Conservation (phyloP, 352 stramenopile species). For the Pythium dissotocum region DNA sequence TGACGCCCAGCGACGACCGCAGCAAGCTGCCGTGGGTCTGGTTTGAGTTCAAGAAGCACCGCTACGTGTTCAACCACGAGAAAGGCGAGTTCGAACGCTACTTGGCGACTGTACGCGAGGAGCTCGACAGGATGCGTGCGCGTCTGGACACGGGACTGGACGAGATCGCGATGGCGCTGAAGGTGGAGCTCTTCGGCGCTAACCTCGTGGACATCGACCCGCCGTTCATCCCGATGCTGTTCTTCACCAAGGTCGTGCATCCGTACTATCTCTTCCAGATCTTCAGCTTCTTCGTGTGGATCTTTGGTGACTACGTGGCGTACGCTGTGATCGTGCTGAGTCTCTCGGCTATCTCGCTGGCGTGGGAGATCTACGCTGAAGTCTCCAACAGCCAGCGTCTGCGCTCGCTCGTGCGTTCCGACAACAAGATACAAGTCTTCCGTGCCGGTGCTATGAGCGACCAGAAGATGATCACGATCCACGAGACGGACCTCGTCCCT, state of each 20-base stretch:
- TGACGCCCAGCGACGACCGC: not conserved
- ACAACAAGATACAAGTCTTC: slow-evolving; percentile 37
- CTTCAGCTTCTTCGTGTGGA: slow-evolving; percentile 53
- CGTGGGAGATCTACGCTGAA: slow-evolving; percentile 54
- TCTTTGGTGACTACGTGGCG: slow-evolving; percentile 40
- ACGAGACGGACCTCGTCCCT: slow-evolving; percentile 46
- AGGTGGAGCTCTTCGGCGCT: slow-evolving; percentile 37
- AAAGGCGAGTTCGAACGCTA: slow-evolving; percentile 54
- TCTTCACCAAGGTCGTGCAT: slow-evolving; percentile 59
- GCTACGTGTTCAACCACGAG: slow-evolving; percentile 59
- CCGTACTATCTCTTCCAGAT: slow-evolving; percentile 69
- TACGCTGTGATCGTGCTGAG: slow-evolving; percentile 49
- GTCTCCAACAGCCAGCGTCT: slow-evolving; percentile 47
- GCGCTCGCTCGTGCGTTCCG: slow-evolving; percentile 39
- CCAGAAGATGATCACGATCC: slow-evolving; percentile 17
- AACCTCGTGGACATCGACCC: slow-evolving; percentile 50
- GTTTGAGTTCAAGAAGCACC: slow-evolving; percentile 75
- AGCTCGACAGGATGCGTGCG: slow-evolving; percentile 24
- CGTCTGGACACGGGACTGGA: slow-evolving; percentile 37
- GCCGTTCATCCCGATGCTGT: slow-evolving; percentile 33
- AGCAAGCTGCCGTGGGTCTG: slow-evolving; percentile 35
- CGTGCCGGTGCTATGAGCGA: slow-evolving; percentile 19
- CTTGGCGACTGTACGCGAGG: slow-evolving; percentile 37
- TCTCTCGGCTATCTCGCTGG: slow-evolving; percentile 42
- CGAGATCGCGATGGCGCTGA: not conserved